Base-by-base conservation (phyloP, 768 basidiomycete species). In the Lactarius deliciosus region DNA sequence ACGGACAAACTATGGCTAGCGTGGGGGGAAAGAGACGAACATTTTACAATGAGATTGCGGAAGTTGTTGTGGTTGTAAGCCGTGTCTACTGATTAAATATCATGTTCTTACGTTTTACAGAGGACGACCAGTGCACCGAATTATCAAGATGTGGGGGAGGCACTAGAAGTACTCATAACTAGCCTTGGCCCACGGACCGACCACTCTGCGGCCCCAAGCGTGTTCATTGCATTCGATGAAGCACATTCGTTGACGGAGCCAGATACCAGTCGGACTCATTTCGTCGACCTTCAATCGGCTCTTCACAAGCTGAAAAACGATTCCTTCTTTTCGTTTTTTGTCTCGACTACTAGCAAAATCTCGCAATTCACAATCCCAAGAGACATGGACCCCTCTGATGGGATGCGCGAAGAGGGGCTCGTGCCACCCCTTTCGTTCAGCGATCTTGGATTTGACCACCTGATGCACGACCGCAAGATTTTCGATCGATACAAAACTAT, bases 121-220 rank as follows among this genome's bases (percentile, higher is more conserved):
- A 45, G 45, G 45, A 10, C 8, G 20, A 20, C 9, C 2, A n/a
- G 45, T 4, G 4, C 9, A 22, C 4, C 10, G 0, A 10, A 7
- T 4, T 0, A n/a, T 0, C 8, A 47, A 4, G 9, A n/a, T 0
- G 0, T n/a, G 20, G 0, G 43, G 20, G 0, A 5, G 10, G 45
- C 45, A 0, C 11, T 47, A 11, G 10, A 47, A 0, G 11, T 3
- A 0, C 45, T 47, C n/a, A 22, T 22, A 22, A n/a, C 9, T 11
- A 1, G 1, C 45, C n/a, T 22, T 2, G 20, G 43, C n/a, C 20
- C 9, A 20, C 43, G 0, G 3, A 10, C 5, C 5, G 0, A 38
- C 36, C 10, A 38, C 11, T 38, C 13, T 13, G 34, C 9, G 9
- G 34, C 34, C 34, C 36, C 36, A 38, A 0, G 0, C 36, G 59